Evolutionary conservation across 345 rosid species (phyloP), one percentile per base, ranked within the genome.

Genomic region (Acer campestre): DNA sequence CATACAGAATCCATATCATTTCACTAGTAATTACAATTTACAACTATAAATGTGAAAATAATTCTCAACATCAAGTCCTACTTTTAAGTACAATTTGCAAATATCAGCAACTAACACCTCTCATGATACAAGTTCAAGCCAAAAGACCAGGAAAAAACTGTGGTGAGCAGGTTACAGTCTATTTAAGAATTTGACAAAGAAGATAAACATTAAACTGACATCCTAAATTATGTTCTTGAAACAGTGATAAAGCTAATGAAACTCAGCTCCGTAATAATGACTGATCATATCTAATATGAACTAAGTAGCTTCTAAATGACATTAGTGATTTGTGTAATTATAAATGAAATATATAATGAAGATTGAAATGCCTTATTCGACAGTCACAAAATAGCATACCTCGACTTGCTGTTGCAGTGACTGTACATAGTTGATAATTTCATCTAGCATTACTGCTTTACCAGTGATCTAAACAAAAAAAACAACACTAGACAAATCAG

Each of bases 391-490:
- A 77, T 61, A 27, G 61, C 88, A 31, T 95, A 95, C 99, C 99
- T 95, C 99, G 4, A 95, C 99, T 82, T 95, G 99, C 46, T 92
- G 97, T 78, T 95, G 98, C 80, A 95, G 81, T 14, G 98, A 95
- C 80, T 93, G 99, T 81, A 95, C 99, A 83, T 95, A 93, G 85
- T 95, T 95, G 80, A 95, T 95, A 76, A 95, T 95, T 89, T 95
- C 99, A 75, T 93, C 98, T 18, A 95, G 99, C 99, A 95, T 95
- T 65, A 93, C 98, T 31, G 98, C 98, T 84, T 95, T 95, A 46
- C 98, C 99, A 38, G 97, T 95, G 76, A 95, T 95, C 99, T 95
- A 82, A 80, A 79, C 38, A 76, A 48, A 77, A 77, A 25, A 70
- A 75, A 27, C 75, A 81, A 77, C 63, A 46, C 61, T 40, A 55